Base-by-base conservation (phyloP, 352 stramenopile genomes). In the Pythium plurisporium region DNA sequence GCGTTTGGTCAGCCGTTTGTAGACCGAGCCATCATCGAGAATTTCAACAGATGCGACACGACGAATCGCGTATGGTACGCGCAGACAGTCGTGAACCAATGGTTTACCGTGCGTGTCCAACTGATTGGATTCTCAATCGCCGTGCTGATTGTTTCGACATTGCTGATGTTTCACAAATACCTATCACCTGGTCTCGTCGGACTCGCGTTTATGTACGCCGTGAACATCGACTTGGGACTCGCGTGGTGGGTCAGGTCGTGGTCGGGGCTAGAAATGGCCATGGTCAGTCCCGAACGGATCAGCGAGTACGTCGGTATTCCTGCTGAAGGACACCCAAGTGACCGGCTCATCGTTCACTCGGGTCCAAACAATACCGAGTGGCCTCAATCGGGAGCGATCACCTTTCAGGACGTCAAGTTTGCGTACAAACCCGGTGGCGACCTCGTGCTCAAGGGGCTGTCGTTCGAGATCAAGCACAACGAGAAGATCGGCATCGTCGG, bases 191-290 rank as follows among this genome's bases (percentile, higher is more conserved):
- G 87, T 11, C 31, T 97, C 10, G 73, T 89, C 10, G 94, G 77
- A 10, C 62, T 98, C 5, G 70, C 96, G 9, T 94, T 98, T 58
- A 88, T 82, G 10, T 98, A 95, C 69, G 79, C 76, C 5, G 63
- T 90, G 0, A 89, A 82, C 37, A 80, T 97, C 27, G 92, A 89
- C 29, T 77, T 79, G 14, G 84, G 72, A 8, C 58, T 98, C 2
- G 72, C 77, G 0, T 88, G 80, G 36, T 69, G 95, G 23, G 75
- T 97, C 2, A 44, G 66, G 15, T 55, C 20, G 8, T 87, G 64
- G 62, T 70, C 62, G 22, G 73, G 61, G 54, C 15, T 85, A 0
- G 74, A 87, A 37, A 70, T 75, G 33, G 37, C 64, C 25, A 86
- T 87, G 74, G 77, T 87, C 5, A 82, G 72, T 45, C 74, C 72